These are phyloP conservation scores for Phlebiopsis gigantea DNA, from an alignment of 768 basidiomycete species.

Conservation along the genomic window DNA sequence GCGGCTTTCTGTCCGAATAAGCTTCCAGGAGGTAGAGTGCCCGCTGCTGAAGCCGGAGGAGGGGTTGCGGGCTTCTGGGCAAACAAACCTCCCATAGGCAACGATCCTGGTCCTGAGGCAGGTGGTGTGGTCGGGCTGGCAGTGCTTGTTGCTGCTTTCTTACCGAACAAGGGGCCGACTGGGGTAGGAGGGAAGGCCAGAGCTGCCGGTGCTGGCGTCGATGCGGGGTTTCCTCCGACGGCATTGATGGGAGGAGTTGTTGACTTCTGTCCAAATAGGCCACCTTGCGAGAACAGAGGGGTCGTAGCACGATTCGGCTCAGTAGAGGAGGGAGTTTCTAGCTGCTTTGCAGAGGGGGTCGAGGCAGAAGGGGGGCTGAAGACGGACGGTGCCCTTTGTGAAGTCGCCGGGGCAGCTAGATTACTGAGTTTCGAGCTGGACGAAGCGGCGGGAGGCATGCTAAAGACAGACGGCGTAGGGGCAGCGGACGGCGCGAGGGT, in stretches of 20 bases:
- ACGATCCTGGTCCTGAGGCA: no score
- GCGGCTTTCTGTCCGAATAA: background rate
- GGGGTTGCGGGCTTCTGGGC: slow-evolving; percentile 7
- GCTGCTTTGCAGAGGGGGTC: background rate
- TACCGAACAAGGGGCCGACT: no score
- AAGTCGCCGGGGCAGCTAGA: background rate
- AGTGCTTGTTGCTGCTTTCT: no score
- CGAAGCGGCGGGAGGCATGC: background rate
- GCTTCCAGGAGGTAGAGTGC: background rate
- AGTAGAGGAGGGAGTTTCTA: slow-evolving; percentile 5
- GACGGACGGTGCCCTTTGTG: background rate
- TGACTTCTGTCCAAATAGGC: slow-evolving; percentile 7
- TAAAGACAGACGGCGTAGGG: background rate
- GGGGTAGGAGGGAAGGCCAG: slow-evolving; percentile 21
- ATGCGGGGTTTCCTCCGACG: background rate
- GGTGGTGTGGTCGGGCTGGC: no score
- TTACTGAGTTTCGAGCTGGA: background rate
- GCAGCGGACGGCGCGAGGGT: slow-evolving; percentile 1
- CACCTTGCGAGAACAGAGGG: background rate
- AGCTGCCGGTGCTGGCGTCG: slow-evolving; percentile 18
- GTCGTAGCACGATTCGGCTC: background rate
- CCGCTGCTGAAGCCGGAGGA: slow-evolving; percentile 4
- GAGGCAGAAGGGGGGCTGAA: background rate
- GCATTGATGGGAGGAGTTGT: background rate
- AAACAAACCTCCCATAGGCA: slow-evolving; percentile 5